Conservation (phyloP, 1,284 basidiomycete species). For the Stereum hirsutum region DNA sequence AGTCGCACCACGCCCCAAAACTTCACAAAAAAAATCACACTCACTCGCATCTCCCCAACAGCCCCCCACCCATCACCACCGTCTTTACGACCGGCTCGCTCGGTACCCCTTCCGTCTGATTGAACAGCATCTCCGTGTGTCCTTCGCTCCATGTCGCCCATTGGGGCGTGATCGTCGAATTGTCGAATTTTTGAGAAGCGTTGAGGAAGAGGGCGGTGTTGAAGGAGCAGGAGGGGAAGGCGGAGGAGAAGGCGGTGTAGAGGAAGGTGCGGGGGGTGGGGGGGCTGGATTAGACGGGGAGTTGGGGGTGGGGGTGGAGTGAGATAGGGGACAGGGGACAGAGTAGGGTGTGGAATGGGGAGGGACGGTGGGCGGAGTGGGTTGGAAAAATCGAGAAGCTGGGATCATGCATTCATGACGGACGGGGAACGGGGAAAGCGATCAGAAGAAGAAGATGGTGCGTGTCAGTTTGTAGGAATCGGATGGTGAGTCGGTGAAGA, state of each 20-base stretch:
- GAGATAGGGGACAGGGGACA: not conserved
- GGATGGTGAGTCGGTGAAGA: no score
- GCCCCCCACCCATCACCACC: constrained; percentile 14
- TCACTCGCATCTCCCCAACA: constrained; percentile 23
- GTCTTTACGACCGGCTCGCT: constrained; percentile 16
- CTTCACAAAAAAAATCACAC: constrained; percentile 3
- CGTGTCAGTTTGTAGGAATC: no score
- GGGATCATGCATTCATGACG: no score
- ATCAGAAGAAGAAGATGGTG: no score
- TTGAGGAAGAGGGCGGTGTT: constrained; percentile 24
- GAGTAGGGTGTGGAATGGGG: no score
- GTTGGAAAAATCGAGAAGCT: no score
- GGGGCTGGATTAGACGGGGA: constrained; percentile 15
- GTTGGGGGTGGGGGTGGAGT: constrained; percentile 6
- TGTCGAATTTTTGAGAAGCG: constrained; percentile 25
- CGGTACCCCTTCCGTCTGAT: constrained; percentile 16
- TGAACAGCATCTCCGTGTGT: constrained; percentile 27
- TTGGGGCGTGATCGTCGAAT: constrained; percentile 18
- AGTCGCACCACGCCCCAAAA: no score
- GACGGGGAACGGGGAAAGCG: no score
- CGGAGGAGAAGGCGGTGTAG: constrained; percentile 26
- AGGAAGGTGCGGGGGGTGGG: no score
- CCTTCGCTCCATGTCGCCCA: constrained; percentile 19
- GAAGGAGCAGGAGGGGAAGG: constrained; percentile 31
- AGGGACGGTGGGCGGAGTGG: no score